These are phyloP conservation scores for Cryptosporidium canis DNA, from an alignment of 169 alveolate genomes.

Conservation along the genomic window DNA sequence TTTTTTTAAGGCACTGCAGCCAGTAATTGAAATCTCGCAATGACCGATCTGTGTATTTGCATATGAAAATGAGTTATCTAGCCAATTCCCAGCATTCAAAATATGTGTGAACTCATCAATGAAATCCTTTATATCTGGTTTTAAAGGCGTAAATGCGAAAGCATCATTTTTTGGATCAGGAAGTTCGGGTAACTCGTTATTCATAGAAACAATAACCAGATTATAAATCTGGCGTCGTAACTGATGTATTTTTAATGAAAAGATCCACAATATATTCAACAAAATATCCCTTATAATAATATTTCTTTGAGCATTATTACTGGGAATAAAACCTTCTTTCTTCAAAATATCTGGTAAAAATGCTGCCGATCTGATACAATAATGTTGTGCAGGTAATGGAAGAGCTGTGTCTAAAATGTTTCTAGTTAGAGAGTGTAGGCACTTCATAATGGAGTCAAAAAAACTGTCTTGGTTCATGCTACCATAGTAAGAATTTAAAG, in stretches of 20 bases:
- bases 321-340: constrained; percentile 44
- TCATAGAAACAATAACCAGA: constrained; percentile 26
- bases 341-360: constrained; percentile 65
- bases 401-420: constrained; percentile 58
- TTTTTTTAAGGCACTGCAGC: constrained; percentile 21
- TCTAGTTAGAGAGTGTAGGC: constrained; percentile 62
- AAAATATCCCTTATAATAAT: constrained; percentile 60
- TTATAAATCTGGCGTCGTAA: constrained; percentile 67
- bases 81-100: constrained; percentile 30
- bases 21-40: constrained; percentile 43
- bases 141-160: constrained; percentile 6
- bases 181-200: constrained; percentile 24
- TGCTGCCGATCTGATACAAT: constrained; percentile 63
- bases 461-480: constrained; percentile 29
- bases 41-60: constrained; percentile 68
- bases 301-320: constrained; percentile 42
- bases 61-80: constrained; percentile 51
- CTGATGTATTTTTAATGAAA: constrained; percentile 58
- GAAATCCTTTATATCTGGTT: constrained; percentile 7
- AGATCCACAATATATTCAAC: constrained; percentile 33
- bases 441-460: constrained; percentile 44
- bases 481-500: constrained; percentile 11
- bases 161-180: constrained; percentile 10
- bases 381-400: constrained; percentile 72
- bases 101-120: constrained; percentile 38